Conservation (phyloP, 2,329 filamentous ascomycete genomes). For the Trichoderma endophyticum region DNA sequence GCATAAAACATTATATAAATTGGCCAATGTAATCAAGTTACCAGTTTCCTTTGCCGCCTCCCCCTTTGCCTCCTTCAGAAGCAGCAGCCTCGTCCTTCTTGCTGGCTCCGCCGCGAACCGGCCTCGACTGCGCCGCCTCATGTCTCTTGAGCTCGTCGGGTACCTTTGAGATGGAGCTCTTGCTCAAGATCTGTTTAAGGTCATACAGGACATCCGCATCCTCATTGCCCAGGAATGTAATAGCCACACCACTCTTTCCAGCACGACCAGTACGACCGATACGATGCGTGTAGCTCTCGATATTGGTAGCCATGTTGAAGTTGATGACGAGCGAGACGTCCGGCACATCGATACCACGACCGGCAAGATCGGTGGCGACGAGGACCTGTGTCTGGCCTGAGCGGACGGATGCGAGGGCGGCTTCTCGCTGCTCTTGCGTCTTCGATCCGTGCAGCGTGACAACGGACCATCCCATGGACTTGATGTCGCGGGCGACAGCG, state of each 20-base stretch:
- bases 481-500: slow-evolving; percentile 89
- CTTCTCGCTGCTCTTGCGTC: slow-evolving; percentile 96
- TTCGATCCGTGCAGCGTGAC: slow-evolving; percentile 95
- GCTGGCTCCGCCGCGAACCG: slow-evolving; percentile 38
- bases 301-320: slow-evolving; percentile 95
- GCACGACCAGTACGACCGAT: slow-evolving; percentile 96
- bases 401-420: slow-evolving; percentile 80
- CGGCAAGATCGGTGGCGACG: slow-evolving; percentile 92
- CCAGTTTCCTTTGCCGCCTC: slow-evolving; percentile 24
- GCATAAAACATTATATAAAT: background rate
- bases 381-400: slow-evolving; percentile 79
- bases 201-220: slow-evolving; percentile 91
- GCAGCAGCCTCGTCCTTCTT: slow-evolving; percentile 33
- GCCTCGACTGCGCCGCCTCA: slow-evolving; percentile 85
- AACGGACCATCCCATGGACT: slow-evolving; percentile 83
- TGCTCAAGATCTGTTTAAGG: slow-evolving; percentile 90
- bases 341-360: slow-evolving; percentile 94
- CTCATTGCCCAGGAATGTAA: slow-evolving; percentile 91
- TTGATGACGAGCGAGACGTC: slow-evolving; percentile 94
- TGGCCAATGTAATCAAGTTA: background rate
- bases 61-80: slow-evolving; percentile 19
- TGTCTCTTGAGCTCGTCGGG: slow-evolving; percentile 89
- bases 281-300: slow-evolving; percentile 95
- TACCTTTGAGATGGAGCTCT: slow-evolving; percentile 82
- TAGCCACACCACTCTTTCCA: slow-evolving; percentile 91